phyloP scores from a whole-genome alignment of 1,139 yeast species.

The Tardiomyces digboiensis region DNA sequence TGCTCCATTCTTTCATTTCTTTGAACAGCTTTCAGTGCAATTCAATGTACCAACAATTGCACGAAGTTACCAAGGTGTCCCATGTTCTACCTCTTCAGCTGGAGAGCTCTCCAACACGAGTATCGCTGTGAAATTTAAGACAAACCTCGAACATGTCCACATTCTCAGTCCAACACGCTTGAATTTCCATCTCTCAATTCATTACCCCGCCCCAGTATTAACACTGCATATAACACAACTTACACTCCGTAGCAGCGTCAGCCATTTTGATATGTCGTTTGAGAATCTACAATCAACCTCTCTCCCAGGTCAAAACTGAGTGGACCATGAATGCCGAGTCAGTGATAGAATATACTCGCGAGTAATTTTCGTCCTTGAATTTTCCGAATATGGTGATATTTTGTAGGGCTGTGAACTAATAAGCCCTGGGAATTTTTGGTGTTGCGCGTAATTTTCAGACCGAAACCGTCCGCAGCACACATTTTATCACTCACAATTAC shows the following conservation, averaged over 20 bases:
- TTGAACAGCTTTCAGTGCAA: too few relatives aligned
- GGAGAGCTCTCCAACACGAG: too few relatives aligned
- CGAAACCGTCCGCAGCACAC: not conserved
- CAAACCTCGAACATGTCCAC: too few relatives aligned
- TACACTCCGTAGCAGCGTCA: constrained; percentile 1
- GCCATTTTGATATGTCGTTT: not conserved
- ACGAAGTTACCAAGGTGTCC: too few relatives aligned
- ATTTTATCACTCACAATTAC: not conserved
- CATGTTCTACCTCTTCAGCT: too few relatives aligned
- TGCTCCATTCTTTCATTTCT: too few relatives aligned
- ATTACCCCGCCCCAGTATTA: too few relatives aligned
- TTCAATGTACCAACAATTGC: too few relatives aligned
- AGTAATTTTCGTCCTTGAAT: not conserved
- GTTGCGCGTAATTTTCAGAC: not conserved
- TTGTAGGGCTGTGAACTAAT: not conserved
- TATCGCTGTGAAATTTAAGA: too few relatives aligned
- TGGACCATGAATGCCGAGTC: not conserved
- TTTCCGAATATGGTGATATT: not conserved
- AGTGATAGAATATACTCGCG: not conserved
- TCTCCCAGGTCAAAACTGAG: not conserved
- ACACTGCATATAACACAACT: not conserved
- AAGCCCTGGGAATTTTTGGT: not conserved
- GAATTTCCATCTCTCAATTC: too few relatives aligned
- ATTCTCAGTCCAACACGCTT: too few relatives aligned
- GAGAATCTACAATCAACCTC: not conserved